Evolutionary conservation across 768 basidiomycete genomes (phyloP), one percentile per base, ranked within the genome.

Genomic region (Russula abietina): DNA sequence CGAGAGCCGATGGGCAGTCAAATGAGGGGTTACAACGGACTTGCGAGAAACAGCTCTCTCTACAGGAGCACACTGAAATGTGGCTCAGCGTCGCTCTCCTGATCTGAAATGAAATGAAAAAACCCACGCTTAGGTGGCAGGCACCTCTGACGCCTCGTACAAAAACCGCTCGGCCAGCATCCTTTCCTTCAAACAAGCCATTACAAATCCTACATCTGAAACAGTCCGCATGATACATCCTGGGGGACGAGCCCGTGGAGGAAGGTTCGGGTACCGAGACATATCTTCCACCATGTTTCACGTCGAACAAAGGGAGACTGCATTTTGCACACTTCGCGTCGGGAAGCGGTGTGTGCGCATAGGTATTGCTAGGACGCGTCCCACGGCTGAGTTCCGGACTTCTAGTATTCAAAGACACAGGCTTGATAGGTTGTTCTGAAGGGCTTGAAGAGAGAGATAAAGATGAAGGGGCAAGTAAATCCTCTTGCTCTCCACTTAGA

Each of bases 201-300:
- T 82, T 76, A 68, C 91, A 93, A 24, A 87, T 75, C 24, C 72
- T 76, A 69, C 91, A 93, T 57, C 80, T 83, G 73, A 93, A 92
- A 71, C 91, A 93, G 48, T 83, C 80, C 3, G 81, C 78, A 67
- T 93, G 91, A 68, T 88, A 93, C 24, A 80, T 78, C 71, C 80
- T 80, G n/a, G 83, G 79, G 26, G 75, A 73, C 19, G 76, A 76
- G 33, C 74, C 78, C 49, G 75, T 74, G 60, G 68, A 70, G 2
- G 73, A 68, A 39, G 70, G 73, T 55, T 75, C 82, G 8, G 89
- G 88, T 32, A 91, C 81, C 2, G 87, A 88, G 36, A 91, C 82
- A 71, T 85, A 91, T 61, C 81, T 81, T 46, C 87, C 85, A 7
- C 81, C 82, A 59, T 81, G 80, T 30, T 76, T 77, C 4, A 79